Base-by-base conservation (phyloP, 202 grass and related monocot species). In the Schoenoplectus tabernaemontani region DNA sequence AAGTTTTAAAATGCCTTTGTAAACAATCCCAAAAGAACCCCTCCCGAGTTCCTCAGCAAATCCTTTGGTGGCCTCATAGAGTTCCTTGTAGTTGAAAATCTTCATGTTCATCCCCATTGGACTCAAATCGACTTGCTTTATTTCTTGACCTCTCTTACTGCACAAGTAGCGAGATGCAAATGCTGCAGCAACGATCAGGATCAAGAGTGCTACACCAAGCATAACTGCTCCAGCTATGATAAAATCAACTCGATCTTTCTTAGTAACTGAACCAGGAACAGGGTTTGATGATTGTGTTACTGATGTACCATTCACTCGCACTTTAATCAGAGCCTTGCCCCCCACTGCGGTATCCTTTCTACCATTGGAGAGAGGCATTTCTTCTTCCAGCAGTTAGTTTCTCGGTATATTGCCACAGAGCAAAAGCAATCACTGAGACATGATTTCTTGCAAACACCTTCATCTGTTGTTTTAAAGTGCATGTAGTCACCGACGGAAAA, bases 11-110 rank as follows among this genome's bases (percentile, higher is more conserved):
- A 63, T 10, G 13, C 92, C 92, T 17, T 84, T 84, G 89, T 85
- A 96, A 39, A 96, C 89, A 7, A 73, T 84, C n/a, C 89, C 87
- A 17, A 92, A 96, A 17, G 87, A 73, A 19, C 92, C 92, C 26
- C 81, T 86, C 1, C 89, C 92, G 5, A 96, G 24, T 16, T 87
- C 85, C 43, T 92, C 89, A 0, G 42, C 39, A 64, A 96, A 96
- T 58, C 53, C 23, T 34, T 82, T 22, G 39, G 89, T 90, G 26
- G 89, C 89, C 0, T 16, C 26, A 51, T 91, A 83, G 34, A 96
- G 87, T 10, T 88, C 89, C 75, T 51, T 2, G 70, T 87, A 91
- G 2, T 57, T 67, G 56, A 82, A 91, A 22, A 63, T 64, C 51
- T 50, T 58, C 65, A 91, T 59, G 28, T 87, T 64, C 32, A 58